phyloP scores from a whole-genome alignment of 768 basidiomycete genomes.

The Sarcodon sp. region DNA sequence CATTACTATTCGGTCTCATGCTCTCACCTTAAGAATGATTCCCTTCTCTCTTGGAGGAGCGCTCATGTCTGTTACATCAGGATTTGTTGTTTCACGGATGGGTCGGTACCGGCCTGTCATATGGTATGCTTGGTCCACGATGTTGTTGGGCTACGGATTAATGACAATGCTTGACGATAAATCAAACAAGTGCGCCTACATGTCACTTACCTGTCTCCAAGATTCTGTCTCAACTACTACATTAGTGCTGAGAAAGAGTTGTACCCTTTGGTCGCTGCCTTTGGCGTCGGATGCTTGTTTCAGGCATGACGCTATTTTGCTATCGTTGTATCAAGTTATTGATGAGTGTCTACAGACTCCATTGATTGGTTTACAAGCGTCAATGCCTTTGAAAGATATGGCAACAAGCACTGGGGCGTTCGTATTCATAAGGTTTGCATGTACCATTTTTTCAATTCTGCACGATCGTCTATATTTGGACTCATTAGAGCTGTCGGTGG shows the following conservation, averaged over 20 bases:
- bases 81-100: constrained; percentile 41
- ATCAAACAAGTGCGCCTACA: constrained; percentile 30
- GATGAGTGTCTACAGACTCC: constrained; percentile 29
- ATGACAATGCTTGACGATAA: constrained; percentile 54
- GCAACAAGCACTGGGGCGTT: constrained; percentile 67
- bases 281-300: constrained; percentile 57
- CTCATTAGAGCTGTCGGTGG: constrained; percentile 49
- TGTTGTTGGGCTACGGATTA: constrained; percentile 56
- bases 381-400: constrained; percentile 84
- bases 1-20: neutral
- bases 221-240: neutral
- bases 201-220: neutral
- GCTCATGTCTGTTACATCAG: constrained; percentile 38
- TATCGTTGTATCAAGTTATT: neutral
- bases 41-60: constrained; percentile 56
- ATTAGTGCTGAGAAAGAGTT: constrained; percentile 39
- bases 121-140: constrained; percentile 44
- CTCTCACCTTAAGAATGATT: constrained; percentile 39
- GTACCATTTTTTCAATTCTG: neutral
- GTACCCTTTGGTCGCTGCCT: constrained; percentile 51
- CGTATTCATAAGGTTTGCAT: constrained; percentile 48
- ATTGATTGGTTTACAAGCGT: constrained; percentile 65
- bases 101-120: constrained; percentile 49
- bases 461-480: neutral
- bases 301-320: constrained; percentile 19